Conservation (phyloP, 2,329 filamentous ascomycete species). For the Colletotrichum lini region DNA sequence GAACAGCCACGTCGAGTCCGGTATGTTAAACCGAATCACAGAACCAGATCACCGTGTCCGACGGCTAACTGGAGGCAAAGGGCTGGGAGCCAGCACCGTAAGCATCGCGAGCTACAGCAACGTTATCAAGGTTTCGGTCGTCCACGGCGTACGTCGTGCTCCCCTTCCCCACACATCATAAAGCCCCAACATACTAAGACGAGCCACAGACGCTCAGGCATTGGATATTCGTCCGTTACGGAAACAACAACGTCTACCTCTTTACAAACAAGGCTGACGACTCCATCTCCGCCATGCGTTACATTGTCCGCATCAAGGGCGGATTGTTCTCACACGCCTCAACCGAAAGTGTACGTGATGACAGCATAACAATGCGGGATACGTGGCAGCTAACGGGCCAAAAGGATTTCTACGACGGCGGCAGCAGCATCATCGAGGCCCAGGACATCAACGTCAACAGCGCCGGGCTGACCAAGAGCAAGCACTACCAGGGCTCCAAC, state of each 20-base stretch:
- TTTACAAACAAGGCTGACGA: conserved; percentile 59
- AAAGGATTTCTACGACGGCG: conserved; percentile 51
- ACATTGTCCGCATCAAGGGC: conserved; percentile 53
- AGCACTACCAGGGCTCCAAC: conserved; percentile 56
- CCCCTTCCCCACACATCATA: background rate
- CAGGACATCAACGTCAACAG: conserved; percentile 49
- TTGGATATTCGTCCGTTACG: conserved; percentile 50
- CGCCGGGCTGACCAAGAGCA: conserved; percentile 54
- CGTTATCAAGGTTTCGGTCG: conserved; percentile 54
- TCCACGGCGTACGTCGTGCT: conserved; percentile 44
- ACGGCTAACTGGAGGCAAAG: conserved; percentile 34
- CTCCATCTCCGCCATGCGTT: conserved; percentile 56
- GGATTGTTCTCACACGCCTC: conserved; percentile 49
- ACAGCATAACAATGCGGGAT: background rate
- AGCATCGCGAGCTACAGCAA: conserved; percentile 48
- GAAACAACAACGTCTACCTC: conserved; percentile 57
- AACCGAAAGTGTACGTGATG: conserved; percentile 39
- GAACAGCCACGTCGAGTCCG: conserved; percentile 50
- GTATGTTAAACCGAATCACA: background rate
- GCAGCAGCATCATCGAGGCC: conserved; percentile 53
- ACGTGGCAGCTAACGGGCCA: background rate
- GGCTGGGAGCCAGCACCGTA: conserved; percentile 51
- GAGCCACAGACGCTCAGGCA: conserved; percentile 1
- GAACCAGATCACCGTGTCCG: background rate
- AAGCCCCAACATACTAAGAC: background rate